Base-by-base conservation (phyloP, 768 basidiomycete species). In the Gelatoporia subvermispora region DNA sequence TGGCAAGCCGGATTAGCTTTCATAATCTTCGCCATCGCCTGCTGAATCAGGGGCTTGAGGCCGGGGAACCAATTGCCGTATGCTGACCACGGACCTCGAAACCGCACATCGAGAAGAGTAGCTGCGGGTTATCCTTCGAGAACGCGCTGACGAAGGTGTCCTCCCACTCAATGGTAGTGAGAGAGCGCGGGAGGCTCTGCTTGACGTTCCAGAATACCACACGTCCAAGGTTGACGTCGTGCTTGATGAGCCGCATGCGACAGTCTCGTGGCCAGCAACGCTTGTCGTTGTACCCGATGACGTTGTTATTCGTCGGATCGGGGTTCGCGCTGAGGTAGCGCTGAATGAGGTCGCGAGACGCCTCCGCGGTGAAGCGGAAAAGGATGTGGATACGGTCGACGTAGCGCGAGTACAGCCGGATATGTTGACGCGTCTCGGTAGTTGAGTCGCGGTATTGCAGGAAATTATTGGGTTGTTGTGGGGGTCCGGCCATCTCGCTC, bases 201-300 rank as follows among this genome's bases (percentile, higher is more conserved):
- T 97, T 96, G 66, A 98, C 91, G 62, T 99, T 98, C 96, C 95
- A 99, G 71, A 96, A 98, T 8, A 97, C 96, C 2, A 95, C 96
- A 52, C 96, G 81, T 18, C 95, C 96, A 39, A 99, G 75, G 68
- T 99, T 98, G 69, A 98, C 96, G 64, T 99, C 96, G 67, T 99
- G 96, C 70, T 99, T 99, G 76, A 96, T 95, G 49, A 99, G 77
- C 28, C 96, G 77, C 96, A 99, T 99, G 50, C 96, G 86, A 67
- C 96, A 99, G 69, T 99, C 96, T 56, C 94, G 81, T 34, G 96
- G 96, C 96, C 96, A 99, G 71, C 96, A 98, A 43, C 93, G 85
- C 69, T 95, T 96, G 75, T 97, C 97, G 73, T 97, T 97, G 69
- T 97, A 99, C 1, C 95, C 96, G 54, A 97, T 95, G 54, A 98